Evolutionary conservation across 129 eudicot species (phyloP).

Genomic region (Escallonia rubra): DNA sequence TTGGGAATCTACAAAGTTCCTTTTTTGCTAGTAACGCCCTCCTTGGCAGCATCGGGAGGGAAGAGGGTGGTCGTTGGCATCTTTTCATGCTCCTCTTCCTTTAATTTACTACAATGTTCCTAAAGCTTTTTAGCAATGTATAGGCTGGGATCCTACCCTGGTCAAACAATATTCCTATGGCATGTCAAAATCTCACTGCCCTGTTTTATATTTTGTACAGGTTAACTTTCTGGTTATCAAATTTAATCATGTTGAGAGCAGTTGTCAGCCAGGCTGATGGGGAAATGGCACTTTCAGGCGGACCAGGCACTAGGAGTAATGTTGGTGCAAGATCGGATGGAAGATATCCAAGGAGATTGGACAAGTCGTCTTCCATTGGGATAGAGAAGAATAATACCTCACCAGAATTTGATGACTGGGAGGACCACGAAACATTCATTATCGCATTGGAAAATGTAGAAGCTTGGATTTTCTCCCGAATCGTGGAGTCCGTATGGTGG

Average conservation of each 20-base stretch:
- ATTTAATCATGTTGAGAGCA: slow-evolving; percentile 72
- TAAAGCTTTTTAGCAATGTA: background rate
- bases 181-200: background rate
- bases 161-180: background rate
- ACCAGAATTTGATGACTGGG: slow-evolving; percentile 58
- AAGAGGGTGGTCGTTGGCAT: background rate
- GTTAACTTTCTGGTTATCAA: slow-evolving; percentile 92
- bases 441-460: slow-evolving; percentile 71
- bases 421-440: slow-evolving; percentile 58
- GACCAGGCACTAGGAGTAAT: slow-evolving; percentile 2
- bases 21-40: no score
- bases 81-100: background rate
- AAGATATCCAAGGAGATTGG: slow-evolving; percentile 3
- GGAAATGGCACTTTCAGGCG: slow-evolving; percentile 21
- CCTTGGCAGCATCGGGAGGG: background rate
- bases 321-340: slow-evolving; percentile 1
- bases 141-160: background rate
- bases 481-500: slow-evolving; percentile 92
- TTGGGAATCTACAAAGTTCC: no score
- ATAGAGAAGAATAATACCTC: slow-evolving; percentile 22
- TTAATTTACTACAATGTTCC: background rate
- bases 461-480: slow-evolving; percentile 83
- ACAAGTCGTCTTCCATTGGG: slow-evolving; percentile 7
- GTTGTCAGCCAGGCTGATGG: slow-evolving; percentile 53
- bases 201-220: slow-evolving; percentile 32